Percentiles rank a stretch among this genome's conserved stretches.
These are phyloP conservation scores for Groenewaldozyma salmanticensis DNA, from an alignment of 805 yeast species.

Conservation along the genomic window DNA sequence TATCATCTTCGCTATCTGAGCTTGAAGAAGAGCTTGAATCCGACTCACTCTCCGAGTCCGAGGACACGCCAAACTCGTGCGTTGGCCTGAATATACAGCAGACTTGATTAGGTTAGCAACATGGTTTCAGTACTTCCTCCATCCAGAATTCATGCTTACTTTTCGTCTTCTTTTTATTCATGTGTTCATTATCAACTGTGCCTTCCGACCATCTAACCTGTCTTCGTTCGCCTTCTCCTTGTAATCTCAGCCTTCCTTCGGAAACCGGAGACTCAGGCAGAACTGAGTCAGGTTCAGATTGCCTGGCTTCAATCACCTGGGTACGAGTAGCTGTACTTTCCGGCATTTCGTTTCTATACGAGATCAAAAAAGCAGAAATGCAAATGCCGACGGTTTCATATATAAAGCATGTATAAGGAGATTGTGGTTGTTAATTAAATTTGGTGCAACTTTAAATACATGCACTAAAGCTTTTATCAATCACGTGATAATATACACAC, in stretches of 20 bases:
- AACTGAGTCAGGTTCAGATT: not conserved
- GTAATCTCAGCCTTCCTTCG: constrained; percentile 3
- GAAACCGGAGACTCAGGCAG: not conserved
- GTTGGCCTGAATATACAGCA: constrained; percentile 52
- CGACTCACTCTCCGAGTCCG: constrained; percentile 22
- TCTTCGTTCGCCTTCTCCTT: constrained; percentile 24
- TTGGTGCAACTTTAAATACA: too few species aligned
- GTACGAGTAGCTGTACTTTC: not conserved
- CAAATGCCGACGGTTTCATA: too few species aligned
- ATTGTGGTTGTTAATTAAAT: too few species aligned
- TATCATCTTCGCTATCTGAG: constrained; percentile 24
- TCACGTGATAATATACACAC: too few species aligned
- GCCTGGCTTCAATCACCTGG: not conserved
- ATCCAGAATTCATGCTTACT: too few species aligned
- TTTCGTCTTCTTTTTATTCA: constrained; percentile 84
- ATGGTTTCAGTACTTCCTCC: too few species aligned
- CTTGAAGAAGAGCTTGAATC: constrained; percentile 23
- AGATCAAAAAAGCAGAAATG: too few species aligned
- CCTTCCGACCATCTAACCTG: constrained; percentile 78
- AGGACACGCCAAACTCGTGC: constrained; percentile 31
- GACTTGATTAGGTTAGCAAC: too few species aligned
- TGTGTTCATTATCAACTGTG: constrained; percentile 79
- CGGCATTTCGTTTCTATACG: too few species aligned
- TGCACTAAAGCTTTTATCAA: too few species aligned
- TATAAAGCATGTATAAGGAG: too few species aligned